phyloP scores from a whole-genome alignment of 1,284 basidiomycete genomes.

The Trichosporon asahii region DNA sequence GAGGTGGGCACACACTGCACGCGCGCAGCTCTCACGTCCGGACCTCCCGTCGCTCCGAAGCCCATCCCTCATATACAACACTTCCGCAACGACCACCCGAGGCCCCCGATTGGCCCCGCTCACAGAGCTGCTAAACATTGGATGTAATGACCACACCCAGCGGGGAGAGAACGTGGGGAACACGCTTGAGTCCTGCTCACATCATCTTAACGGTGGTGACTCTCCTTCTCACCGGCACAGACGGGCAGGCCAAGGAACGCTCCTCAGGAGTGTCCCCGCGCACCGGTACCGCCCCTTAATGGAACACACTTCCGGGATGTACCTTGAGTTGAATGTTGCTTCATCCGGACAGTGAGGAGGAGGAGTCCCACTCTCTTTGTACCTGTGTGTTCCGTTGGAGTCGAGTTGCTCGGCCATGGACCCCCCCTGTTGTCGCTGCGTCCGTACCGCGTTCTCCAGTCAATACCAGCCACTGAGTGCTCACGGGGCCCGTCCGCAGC shows the following conservation, averaged over 20 bases:
- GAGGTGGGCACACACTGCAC: slow-evolving; percentile 1
- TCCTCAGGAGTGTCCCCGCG: background rate
- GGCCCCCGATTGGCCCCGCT: background rate
- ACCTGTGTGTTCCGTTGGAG: background rate
- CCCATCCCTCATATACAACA: background rate
- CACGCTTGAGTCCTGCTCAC: background rate
- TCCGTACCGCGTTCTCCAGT: background rate
- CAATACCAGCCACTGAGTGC: background rate
- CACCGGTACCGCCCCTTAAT: background rate
- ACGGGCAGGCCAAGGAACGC: no score
- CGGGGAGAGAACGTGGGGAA: background rate
- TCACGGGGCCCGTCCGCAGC: background rate
- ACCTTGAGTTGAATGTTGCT: background rate
- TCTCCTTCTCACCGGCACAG: background rate
- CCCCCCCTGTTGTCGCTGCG: no score
- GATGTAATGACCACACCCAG: background rate
- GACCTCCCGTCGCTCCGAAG: background rate
- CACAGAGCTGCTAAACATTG: background rate
- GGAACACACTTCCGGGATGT: background rate
- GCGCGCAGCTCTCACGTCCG: background rate
- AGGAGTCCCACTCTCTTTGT: background rate
- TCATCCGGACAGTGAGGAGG: background rate
- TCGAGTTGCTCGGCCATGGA: background rate
- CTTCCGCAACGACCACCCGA: background rate
- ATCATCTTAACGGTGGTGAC: background rate